A percentile compares a stretch with the other conserved stretches of the same genome.
Evolutionary conservation across 2,329 filamentous ascomycete genomes (phyloP).

Genomic region (Aspergillus fructus): DNA sequence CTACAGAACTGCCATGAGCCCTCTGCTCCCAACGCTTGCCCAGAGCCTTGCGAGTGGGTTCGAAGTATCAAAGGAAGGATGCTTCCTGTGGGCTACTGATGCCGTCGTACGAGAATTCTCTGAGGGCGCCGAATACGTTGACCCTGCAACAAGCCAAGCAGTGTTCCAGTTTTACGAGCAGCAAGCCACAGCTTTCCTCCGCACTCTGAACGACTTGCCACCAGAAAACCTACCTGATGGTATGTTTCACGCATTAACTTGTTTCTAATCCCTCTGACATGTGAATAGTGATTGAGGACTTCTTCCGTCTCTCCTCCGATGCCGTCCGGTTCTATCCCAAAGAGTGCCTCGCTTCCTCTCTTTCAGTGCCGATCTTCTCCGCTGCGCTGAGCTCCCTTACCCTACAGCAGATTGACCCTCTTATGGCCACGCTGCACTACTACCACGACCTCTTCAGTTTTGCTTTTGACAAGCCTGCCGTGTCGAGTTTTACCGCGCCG

Average conservation of each 20-base stretch:
- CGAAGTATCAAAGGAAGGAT: conserved; percentile 80
- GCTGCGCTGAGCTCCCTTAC: conserved; percentile 84
- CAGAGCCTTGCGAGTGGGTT: conserved; percentile 87
- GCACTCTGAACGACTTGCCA: conserved; percentile 81
- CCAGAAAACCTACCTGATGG: conserved; percentile 72
- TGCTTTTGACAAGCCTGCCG: conserved; percentile 68
- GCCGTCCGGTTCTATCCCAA: conserved; percentile 90
- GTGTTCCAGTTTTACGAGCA: conserved; percentile 96
- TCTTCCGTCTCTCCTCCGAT: conserved; percentile 89
- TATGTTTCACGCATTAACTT: conserved; percentile 30
- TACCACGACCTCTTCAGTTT: conserved; percentile 88
- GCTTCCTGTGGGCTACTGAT: conserved; percentile 97
- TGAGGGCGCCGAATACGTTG: conserved; percentile 81
- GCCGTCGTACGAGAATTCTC: conserved; percentile 95
- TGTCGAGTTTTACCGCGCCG: conserved; percentile 59
- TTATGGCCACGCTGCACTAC: conserved; percentile 90
- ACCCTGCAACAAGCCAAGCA: conserved; percentile 75
- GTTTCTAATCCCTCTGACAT: conserved; percentile 2
- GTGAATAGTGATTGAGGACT: conserved; percentile 78
- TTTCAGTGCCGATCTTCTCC: conserved; percentile 80
- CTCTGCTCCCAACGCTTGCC: conserved; percentile 79
- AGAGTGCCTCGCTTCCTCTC: conserved; percentile 73
- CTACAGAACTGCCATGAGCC: conserved; percentile 84
- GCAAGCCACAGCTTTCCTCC: conserved; percentile 85
- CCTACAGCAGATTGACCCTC: conserved; percentile 85